Evolutionary conservation across 495 filamentous ascomycete species (phyloP).

Genomic region (Podospora pseudopauciseta): DNA sequence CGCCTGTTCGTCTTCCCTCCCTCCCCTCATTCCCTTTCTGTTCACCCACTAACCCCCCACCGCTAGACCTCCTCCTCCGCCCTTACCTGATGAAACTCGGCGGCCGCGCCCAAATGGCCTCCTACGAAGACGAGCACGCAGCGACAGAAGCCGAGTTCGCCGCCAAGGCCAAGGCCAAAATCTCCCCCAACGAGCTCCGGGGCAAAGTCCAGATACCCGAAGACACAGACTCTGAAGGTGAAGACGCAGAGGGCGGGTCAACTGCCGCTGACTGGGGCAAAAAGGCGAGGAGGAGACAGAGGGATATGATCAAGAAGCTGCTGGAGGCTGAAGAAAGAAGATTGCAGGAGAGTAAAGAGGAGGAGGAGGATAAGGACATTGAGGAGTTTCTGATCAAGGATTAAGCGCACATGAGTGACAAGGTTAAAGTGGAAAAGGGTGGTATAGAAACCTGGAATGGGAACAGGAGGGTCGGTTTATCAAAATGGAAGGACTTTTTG

Average conservation of each 20-base stretch:
- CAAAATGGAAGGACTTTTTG: not conserved
- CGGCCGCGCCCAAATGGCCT: slow-evolving; percentile 40
- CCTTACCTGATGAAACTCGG: slow-evolving; percentile 58
- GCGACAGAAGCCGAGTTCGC: slow-evolving; percentile 22
- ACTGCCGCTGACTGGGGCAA: slow-evolving; percentile 50
- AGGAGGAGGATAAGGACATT: slow-evolving; percentile 66
- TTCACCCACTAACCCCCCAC: not conserved
- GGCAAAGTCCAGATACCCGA: slow-evolving; percentile 52
- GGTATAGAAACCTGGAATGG: no score
- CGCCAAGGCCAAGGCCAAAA: slow-evolving; percentile 30
- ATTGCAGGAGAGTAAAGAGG: slow-evolving; percentile 44
- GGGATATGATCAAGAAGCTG: slow-evolving; percentile 56
- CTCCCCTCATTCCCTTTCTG: not conserved
- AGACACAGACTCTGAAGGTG: slow-evolving; percentile 53
- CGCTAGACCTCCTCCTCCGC: slow-evolving; percentile 59
- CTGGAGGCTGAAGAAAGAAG: slow-evolving; percentile 49
- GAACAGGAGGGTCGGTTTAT: not conserved
- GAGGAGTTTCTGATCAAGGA: slow-evolving; percentile 63
- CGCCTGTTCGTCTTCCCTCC: slow-evolving; percentile 22
- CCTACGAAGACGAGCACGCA: slow-evolving; percentile 43
- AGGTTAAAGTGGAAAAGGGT: no score
- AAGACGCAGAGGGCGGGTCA: slow-evolving; percentile 42
- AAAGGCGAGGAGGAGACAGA: slow-evolving; percentile 60
- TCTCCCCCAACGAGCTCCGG: slow-evolving; percentile 50
- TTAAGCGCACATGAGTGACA: not conserved